Evolutionary conservation across 495 filamentous ascomycete genomes (phyloP).

Genomic region (Aspergillus indologenus): DNA sequence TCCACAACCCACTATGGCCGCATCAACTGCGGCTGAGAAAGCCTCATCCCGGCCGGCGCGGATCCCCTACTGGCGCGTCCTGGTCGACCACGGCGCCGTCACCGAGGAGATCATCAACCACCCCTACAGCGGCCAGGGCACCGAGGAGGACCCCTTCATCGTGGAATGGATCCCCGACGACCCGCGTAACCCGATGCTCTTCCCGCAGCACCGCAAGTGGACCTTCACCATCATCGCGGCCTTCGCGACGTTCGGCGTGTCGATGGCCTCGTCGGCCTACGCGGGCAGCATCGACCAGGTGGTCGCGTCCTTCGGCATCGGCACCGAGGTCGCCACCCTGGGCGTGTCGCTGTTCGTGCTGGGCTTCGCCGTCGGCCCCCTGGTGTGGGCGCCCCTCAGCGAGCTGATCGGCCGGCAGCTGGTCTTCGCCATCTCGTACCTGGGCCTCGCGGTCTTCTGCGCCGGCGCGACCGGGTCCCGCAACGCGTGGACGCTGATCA

Average conservation of each 20-base stretch:
- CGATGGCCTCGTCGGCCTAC: constrained; percentile 69
- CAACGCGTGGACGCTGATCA: constrained; percentile 59
- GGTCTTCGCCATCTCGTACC: constrained; percentile 59
- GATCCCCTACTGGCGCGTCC: constrained; percentile 30
- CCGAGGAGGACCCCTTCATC: constrained; percentile 61
- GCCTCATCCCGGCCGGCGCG: constrained; percentile 3
- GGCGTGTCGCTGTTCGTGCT: constrained; percentile 55
- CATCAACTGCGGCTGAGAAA: background rate
- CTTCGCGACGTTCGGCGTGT: constrained; percentile 65
- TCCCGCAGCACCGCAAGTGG: constrained; percentile 56
- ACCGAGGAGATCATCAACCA: constrained; percentile 48
- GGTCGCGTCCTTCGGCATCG: constrained; percentile 42
- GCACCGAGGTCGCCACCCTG: constrained; percentile 46
- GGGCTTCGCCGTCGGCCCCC: constrained; percentile 29
- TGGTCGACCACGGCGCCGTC: constrained; percentile 27
- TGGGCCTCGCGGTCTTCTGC: constrained; percentile 58
- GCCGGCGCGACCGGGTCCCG: constrained; percentile 54
- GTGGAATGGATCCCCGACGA: constrained; percentile 66
- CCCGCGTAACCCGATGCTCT: constrained; percentile 59
- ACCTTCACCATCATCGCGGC: constrained; percentile 55
- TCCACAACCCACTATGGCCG: background rate
- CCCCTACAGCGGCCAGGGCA: constrained; percentile 59
- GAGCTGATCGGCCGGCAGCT: constrained; percentile 66
- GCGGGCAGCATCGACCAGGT: constrained; percentile 56
- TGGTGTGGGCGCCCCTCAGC: constrained; percentile 46